Base-by-base conservation (phyloP, 208 protist species). In the Wallacemonas sp. region DNA sequence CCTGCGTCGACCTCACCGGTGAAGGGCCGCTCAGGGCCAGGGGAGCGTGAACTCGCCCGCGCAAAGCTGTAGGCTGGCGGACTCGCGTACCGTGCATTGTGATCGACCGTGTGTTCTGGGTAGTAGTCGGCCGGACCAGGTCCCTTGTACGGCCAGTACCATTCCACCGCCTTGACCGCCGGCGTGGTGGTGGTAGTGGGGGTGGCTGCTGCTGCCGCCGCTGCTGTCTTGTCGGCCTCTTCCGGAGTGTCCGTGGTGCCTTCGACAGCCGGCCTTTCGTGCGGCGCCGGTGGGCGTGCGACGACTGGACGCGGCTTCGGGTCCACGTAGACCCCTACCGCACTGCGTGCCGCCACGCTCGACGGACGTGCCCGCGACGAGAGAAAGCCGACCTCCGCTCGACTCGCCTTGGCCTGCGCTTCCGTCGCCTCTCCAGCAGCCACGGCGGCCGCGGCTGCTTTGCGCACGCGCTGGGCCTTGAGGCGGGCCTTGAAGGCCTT, bases 71-170 rank as follows among this genome's bases (percentile, higher is more conserved):
- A 68, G 11, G 63, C 63, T 20, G 63, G 63, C 3, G 45, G 49
- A 14, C 38, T 55, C 2, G 25, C 49, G 50, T 45, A 45, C 22
- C 63, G 63, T 14, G 63, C 63, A 22, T 55, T 26, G 18, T 45
- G 20, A 10, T 16, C 25, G 8, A 36, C 12, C n/a, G 63, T 38
- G 20, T 44, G 32, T 29, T 68, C 63, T 4, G 63, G 50, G 20
- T 49, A 42, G 63, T 68, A 68, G 25, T 39, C 63, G 16, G 22
- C 63, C 2, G 63, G 63, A 14, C 63, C 63, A 20, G 63, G 63
- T 8, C 20, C 46, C 22, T 59, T 59, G 52, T 59, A 59, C 1
- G 52, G 52, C 52, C 52, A 59, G 52, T 59, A 59, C 52, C 52
- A 59, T 14, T 33, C 52, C 52, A 59, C 11, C 16, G 52, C 26